Percentiles rank a stretch among this genome's conserved stretches.
Conservation (phyloP, 225 moss, liverwort and hornwort species). For the Lunularia cruciata region DNA sequence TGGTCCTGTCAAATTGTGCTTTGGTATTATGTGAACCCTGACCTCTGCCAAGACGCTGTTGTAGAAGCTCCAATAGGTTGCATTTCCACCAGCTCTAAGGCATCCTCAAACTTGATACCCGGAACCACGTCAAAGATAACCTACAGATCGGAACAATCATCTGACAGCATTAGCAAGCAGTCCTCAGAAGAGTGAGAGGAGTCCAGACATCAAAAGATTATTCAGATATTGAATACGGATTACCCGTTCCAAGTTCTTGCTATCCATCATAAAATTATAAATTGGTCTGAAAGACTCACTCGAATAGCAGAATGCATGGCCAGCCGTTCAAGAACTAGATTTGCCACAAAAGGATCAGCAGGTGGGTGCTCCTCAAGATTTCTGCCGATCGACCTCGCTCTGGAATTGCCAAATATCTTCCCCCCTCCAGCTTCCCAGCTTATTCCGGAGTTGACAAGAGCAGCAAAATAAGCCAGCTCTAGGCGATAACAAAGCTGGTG, state of each 20-base stretch:
- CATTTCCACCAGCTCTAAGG: conserved; percentile 63
- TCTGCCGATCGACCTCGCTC: conserved; percentile 43
- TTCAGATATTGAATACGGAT: too few species aligned
- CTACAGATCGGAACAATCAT: conserved; percentile 31
- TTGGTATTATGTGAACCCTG: neutral
- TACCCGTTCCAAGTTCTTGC: too few species aligned
- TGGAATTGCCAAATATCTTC: conserved; percentile 58
- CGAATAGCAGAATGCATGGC: conserved; percentile 87
- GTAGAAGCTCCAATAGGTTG: conserved; percentile 75
- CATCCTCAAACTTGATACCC: conserved; percentile 70
- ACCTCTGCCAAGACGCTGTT: conserved; percentile 68
- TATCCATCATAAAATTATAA: too few species aligned
- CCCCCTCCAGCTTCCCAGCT: conserved; percentile 51
- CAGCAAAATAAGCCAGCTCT: conserved; percentile 88
- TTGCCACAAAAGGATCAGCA: conserved; percentile 86
- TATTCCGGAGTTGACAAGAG: conserved; percentile 59
- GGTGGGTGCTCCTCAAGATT: conserved; percentile 66
- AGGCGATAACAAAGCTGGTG: conserved; percentile 89
- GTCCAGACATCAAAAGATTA: too few species aligned
- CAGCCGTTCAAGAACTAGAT: conserved; percentile 92
- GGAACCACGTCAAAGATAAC: conserved; percentile 93
- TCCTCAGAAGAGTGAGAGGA: too few species aligned
- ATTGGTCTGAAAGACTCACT: conserved; percentile 51
- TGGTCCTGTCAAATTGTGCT: too few species aligned
- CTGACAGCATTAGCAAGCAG: neutral